Conservation (phyloP, 768 basidiomycete genomes). For the Sutorius australiensis region DNA sequence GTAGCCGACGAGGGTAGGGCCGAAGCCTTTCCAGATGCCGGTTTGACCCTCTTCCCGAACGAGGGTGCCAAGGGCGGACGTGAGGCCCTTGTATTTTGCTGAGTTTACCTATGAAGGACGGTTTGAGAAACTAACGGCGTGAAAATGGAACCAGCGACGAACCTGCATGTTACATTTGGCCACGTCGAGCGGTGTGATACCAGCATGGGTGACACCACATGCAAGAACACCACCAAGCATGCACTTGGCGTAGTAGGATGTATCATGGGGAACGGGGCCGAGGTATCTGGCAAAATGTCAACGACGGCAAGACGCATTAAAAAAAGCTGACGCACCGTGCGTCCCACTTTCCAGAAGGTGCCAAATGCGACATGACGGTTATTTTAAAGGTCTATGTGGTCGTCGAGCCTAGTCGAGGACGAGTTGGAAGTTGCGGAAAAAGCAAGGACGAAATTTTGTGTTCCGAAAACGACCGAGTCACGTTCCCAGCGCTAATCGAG, state of each 20-base stretch:
- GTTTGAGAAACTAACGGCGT: no score
- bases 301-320: neutral
- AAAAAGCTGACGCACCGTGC: conserved; percentile 1
- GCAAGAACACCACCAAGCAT: conserved; percentile 10
- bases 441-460: conserved; percentile 2
- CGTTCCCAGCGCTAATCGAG: neutral
- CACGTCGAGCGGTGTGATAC: conserved; percentile 8
- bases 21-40: conserved; percentile 92
- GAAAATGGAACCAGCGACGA: neutral
- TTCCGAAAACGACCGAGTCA: conserved; percentile 8
- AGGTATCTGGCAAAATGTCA: conserved; percentile 3
- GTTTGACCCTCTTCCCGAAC: conserved; percentile 74
- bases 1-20: conserved; percentile 90
- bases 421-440: neutral
- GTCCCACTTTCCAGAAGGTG: conserved; percentile 18
- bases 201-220: conserved; percentile 6
- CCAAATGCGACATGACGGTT: conserved; percentile 11
- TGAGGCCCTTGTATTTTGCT: conserved; percentile 65
- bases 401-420: neutral
- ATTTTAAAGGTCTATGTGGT: neutral
- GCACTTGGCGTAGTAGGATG: conserved; percentile 11
- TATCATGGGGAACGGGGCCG: conserved; percentile 10
- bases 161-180: conserved; percentile 12
- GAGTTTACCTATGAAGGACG: conserved; percentile 58
- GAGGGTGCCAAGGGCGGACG: conserved; percentile 57